Conservation (phyloP, 2,329 filamentous ascomycete species). For the Trichophyton mentagrophytes region DNA sequence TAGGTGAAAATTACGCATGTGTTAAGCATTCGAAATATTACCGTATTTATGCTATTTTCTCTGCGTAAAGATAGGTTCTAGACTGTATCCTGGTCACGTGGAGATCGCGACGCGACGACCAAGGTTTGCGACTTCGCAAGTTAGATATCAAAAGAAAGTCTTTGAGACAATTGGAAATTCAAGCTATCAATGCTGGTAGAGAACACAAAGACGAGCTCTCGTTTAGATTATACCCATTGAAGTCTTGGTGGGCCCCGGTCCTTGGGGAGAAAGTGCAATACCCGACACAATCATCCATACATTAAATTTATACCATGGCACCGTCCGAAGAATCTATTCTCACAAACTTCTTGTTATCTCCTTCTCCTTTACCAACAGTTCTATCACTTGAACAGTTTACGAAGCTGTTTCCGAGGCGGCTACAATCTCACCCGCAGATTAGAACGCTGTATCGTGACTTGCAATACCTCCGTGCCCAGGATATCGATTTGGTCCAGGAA, state of each 20-base stretch:
- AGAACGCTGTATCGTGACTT: conserved; percentile 65
- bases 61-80: not conserved
- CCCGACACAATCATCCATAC: not conserved
- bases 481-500: conserved; percentile 53
- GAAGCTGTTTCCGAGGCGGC: conserved; percentile 57
- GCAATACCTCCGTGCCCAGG: conserved; percentile 56
- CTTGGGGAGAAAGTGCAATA: not conserved
- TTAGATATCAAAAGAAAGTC: not conserved
- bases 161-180: not conserved
- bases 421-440: conserved; percentile 54
- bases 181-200: not conserved
- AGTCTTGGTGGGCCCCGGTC: not conserved
- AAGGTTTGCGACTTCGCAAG: not conserved
- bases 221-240: not conserved
- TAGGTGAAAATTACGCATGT: not conserved
- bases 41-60: not conserved
- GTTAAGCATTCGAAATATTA: not conserved
- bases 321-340: conserved; percentile 65
- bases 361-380: conserved; percentile 60
- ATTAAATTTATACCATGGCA: conserved; percentile 42
- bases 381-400: conserved; percentile 64
- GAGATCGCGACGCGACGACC: not conserved
- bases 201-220: not conserved
- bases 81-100: not conserved
- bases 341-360: conserved; percentile 62